These are phyloP conservation scores for Trichosporon inkin DNA, from an alignment of 1,284 basidiomycete species.

Conservation along the genomic window DNA sequence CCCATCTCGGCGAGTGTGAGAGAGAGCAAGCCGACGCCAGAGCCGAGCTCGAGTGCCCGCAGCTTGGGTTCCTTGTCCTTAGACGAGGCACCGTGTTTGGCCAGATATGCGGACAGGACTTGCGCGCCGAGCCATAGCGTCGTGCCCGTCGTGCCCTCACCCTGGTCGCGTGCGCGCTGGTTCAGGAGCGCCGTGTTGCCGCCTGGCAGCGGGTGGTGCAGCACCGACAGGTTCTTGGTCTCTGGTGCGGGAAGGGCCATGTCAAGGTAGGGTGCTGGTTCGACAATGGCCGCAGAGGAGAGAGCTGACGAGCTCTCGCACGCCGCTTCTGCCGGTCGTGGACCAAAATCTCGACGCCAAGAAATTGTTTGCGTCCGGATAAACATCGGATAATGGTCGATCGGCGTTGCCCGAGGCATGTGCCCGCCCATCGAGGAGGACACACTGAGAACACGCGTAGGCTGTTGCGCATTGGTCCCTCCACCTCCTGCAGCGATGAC, in stretches of 20 bases:
- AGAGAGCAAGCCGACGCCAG: constrained; percentile 72
- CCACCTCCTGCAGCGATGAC: neutral
- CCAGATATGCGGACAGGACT: constrained; percentile 64
- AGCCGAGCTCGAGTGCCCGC: constrained; percentile 70
- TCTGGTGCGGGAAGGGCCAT: constrained; percentile 29
- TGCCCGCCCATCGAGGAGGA: too few relatives aligned
- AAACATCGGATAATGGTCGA: neutral
- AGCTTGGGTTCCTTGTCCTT: constrained; percentile 21
- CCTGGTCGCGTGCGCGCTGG: constrained; percentile 34
- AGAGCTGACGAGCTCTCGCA: neutral
- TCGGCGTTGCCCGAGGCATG: neutral
- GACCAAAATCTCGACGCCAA: neutral
- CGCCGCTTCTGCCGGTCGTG: neutral
- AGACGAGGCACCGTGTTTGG: constrained; percentile 29
- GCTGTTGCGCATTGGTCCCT: too few relatives aligned
- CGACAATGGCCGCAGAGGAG: neutral
- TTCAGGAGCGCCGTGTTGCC: constrained; percentile 36
- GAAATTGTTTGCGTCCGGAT: constrained; percentile 7
- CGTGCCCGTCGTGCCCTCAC: constrained; percentile 67
- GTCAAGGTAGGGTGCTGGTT: too few relatives aligned
- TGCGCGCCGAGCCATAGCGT: constrained; percentile 82
- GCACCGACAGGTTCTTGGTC: constrained; percentile 62
- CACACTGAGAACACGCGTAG: too few relatives aligned
- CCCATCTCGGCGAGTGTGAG: constrained; percentile 66
- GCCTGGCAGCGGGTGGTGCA: constrained; percentile 56